A percentile compares a stretch with the other conserved stretches of the same genome.
Evolutionary conservation across 371 early-diverging fungal species (phyloP).

Genomic region (Antonospora locustae): DNA sequence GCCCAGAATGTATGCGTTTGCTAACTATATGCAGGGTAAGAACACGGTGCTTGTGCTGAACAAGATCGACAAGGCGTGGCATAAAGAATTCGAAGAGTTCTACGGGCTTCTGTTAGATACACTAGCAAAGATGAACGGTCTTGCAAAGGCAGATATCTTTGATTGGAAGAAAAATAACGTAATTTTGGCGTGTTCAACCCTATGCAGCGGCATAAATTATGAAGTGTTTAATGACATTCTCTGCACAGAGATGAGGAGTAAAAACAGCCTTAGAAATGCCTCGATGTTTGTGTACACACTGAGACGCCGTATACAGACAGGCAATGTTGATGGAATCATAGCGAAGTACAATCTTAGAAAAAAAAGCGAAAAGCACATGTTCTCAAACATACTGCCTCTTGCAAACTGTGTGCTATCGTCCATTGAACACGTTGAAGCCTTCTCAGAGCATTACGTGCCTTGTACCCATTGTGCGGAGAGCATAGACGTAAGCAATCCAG

Average conservation of each 20-base stretch:
- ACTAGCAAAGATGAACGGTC: constrained; percentile 9
- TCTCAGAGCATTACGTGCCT: not conserved
- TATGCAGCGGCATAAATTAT: constrained; percentile 39
- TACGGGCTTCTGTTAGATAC: constrained; percentile 43
- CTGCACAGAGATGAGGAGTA: constrained; percentile 1
- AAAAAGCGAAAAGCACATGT: constrained; percentile 28
- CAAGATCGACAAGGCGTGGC: constrained; percentile 79
- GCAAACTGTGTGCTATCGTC: constrained; percentile 26
- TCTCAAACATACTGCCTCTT: constrained; percentile 27
- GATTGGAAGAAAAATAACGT: constrained; percentile 50
- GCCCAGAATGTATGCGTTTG: constrained; percentile 48
- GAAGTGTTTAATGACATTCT: constrained; percentile 5
- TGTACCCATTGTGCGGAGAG: constrained; percentile 1
- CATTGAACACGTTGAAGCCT: constrained; percentile 8
- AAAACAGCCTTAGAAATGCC: constrained; percentile 25
- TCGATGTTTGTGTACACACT: constrained; percentile 24
- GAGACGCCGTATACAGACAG: constrained; percentile 18
- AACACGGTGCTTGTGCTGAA: constrained; percentile 81
- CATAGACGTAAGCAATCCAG: not conserved
- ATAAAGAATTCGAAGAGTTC: constrained; percentile 71
- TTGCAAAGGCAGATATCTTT: constrained; percentile 12
- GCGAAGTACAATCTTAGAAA: constrained; percentile 22
- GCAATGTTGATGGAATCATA: constrained; percentile 25
- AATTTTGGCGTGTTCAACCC: constrained; percentile 36
- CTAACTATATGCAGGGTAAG: constrained; percentile 60